Conservation (phyloP, 1,284 basidiomycete species). For the Leccinum griseonigrum region DNA sequence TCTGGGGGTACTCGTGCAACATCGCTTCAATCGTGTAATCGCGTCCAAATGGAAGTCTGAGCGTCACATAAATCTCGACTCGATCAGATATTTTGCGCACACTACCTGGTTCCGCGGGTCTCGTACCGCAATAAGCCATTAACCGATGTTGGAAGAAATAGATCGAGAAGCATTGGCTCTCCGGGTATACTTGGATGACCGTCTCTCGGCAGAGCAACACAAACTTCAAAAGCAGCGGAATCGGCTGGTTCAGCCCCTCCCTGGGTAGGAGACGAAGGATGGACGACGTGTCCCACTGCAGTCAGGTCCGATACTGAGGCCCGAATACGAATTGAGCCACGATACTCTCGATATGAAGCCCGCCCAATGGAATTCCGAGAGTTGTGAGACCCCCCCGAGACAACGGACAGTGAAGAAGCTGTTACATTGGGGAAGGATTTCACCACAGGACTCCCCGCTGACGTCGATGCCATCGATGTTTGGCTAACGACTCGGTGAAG, state of each 20-base stretch:
- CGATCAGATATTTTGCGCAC: background rate
- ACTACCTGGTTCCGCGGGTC: slow-evolving; percentile 13
- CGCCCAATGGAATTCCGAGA: slow-evolving; percentile 21
- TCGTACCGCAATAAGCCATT: slow-evolving; percentile 18
- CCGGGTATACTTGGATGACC: slow-evolving; percentile 13
- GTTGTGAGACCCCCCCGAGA: background rate
- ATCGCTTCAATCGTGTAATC: slow-evolving; percentile 18
- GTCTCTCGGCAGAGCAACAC: slow-evolving; percentile 9
- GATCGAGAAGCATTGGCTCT: background rate
- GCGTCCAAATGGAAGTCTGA: slow-evolving; percentile 2
- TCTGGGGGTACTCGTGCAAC: slow-evolving; percentile 16
- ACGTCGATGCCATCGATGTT: background rate
- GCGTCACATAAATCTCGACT: slow-evolving; percentile 1
- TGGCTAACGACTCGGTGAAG: background rate
- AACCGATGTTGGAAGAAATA: slow-evolving; percentile 18
- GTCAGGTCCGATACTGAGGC: slow-evolving; percentile 1
- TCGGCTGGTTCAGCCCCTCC: background rate
- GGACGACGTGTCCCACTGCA: background rate
- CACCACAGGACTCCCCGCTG: background rate
- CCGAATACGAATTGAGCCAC: slow-evolving; percentile 13
- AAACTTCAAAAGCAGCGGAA: background rate
- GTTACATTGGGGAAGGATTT: background rate
- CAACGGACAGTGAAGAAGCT: background rate
- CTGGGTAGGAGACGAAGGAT: background rate
- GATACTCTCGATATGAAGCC: slow-evolving; percentile 25